phyloP scores from a whole-genome alignment of 2,329 filamentous ascomycete species.

The Sporothrix curviconia region DNA sequence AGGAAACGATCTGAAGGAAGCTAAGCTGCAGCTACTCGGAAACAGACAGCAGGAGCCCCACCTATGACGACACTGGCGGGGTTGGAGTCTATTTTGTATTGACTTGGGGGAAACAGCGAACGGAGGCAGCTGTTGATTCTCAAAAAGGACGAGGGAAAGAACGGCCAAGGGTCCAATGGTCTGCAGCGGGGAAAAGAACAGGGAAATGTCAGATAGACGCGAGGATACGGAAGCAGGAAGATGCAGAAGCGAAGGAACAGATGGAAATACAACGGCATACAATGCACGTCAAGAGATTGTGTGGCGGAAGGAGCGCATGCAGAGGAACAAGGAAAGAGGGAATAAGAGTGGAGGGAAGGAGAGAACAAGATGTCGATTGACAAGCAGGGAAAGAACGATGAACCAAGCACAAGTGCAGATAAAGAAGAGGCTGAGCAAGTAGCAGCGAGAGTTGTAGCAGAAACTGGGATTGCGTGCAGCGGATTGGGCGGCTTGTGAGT shows the following conservation, averaged over 20 bases:
- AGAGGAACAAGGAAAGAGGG: neutral
- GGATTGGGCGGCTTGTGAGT: neutral
- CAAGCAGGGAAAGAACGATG: neutral
- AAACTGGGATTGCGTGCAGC: neutral
- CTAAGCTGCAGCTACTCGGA: constrained; percentile 2
- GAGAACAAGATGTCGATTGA: neutral
- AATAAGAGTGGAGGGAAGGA: neutral
- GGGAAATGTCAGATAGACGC: too few relatives aligned
- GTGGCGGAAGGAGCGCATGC: neutral
- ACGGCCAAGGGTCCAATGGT: too few relatives aligned
- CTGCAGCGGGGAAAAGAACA: too few relatives aligned
- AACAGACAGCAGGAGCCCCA: neutral
- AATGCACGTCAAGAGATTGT: neutral
- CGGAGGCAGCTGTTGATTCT: too few relatives aligned
- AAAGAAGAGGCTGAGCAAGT: neutral
- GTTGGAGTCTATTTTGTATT: neutral
- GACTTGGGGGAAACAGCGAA: neutral
- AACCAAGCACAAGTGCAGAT: neutral
- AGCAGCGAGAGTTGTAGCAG: constrained; percentile 1
- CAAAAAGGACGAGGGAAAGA: too few relatives aligned
- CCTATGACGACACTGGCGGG: constrained; percentile 19
- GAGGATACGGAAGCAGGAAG: neutral
- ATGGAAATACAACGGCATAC: constrained; percentile 3
- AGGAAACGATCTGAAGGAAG: neutral
- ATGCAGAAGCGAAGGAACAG: neutral